phyloP scores from a whole-genome alignment of 2,329 filamentous ascomycete genomes.

The Exophiala bonariae region DNA sequence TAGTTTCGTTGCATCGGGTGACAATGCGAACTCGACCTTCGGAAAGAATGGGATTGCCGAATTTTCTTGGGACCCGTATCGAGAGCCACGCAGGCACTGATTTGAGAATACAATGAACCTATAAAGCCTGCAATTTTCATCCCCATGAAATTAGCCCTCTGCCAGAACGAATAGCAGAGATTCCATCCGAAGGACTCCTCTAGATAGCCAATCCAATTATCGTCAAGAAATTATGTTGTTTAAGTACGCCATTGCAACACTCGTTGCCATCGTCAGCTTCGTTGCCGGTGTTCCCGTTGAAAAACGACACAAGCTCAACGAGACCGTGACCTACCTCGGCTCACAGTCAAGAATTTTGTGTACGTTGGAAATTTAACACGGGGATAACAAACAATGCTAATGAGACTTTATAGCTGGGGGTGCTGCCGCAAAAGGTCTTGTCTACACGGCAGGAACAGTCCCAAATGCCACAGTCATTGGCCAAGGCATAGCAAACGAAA shows the following conservation, averaged over 20 bases:
- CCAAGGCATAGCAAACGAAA: constrained; percentile 10
- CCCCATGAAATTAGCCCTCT: not conserved
- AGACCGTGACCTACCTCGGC: constrained; percentile 10
- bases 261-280: not conserved
- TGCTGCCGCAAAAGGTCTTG: constrained; percentile 11
- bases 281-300: constrained; percentile 1
- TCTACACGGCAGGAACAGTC: constrained; percentile 15
- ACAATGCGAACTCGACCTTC: no score
- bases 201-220: not conserved
- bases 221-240: not conserved
- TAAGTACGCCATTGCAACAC: not conserved
- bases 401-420: constrained; percentile 4
- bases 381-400: not conserved
- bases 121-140: not conserved
- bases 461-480: constrained; percentile 11
- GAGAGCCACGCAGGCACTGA: not conserved
- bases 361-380: constrained; percentile 5
- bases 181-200: no score
- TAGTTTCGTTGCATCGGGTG: no score
- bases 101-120: not conserved
- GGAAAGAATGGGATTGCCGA: no score
- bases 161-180: no score
- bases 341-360: constrained; percentile 8
- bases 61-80: no score
- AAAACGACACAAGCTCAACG: not conserved